Base-by-base conservation (phyloP, 148 eudicot genomes). In the Vaccinium macrocarpon region DNA sequence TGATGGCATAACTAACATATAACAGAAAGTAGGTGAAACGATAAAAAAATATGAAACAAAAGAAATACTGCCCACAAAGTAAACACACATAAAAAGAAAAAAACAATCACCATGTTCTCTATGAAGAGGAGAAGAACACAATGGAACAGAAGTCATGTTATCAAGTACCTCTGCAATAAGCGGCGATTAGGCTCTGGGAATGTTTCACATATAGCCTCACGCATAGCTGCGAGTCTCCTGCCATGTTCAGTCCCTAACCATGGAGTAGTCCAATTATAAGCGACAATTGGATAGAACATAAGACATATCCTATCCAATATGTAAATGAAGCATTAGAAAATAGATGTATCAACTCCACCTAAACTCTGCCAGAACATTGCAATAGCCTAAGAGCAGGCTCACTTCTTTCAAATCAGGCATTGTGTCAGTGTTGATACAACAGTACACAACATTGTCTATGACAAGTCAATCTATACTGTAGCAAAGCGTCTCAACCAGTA, bases 121-220 rank as follows among this genome's bases (percentile, higher is more conserved):
- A 32, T 35, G 21, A 71, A 29, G 53, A 38, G 49, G 46, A 61
- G 57, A 29, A 76, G 76, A 32, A 64, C n/a, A 48, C 27, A 80
- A 52, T 10, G 35, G 29, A 57, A 14, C 11, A 35, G 27, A 78
- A 81, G 76, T 51, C 56, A 74, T 64, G 84, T 50, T 49, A 73
- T 53, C 55, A 71, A 35, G 14, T 91, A 97, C 99, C 99, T 97
- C 85, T 97, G 97, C 73, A 97, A 87, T 82, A 97, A 88, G 72
- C 92, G 92, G 61, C 99, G 95, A 88, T 97, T 97, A 84, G 99
- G 99, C 87, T 97, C 99, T 21, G 99, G 99, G 81, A 97, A 97
- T 85, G 99, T 95, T 86, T 97, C 99, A 78, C 90, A 86, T 85
- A 97, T 91, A 73, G 99, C 99, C 56, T 89, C 87, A 80, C 96